Evolutionary conservation across 441 rosid species (phyloP), one percentile per base, ranked within the genome.

Genomic region (Pelargonium fulgidum): DNA sequence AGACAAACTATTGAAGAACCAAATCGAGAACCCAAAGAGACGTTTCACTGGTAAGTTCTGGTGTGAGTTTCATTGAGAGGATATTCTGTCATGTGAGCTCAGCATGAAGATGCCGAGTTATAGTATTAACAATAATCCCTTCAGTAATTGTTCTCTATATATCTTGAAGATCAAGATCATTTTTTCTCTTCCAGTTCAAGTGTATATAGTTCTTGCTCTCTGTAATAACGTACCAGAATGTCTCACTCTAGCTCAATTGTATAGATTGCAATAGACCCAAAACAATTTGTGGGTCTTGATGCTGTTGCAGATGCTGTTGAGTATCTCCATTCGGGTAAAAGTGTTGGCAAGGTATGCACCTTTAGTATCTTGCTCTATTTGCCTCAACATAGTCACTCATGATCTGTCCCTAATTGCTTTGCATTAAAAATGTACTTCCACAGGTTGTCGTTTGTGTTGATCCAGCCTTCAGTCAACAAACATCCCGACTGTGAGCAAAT

Each of bases 321-420:
- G 85, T 73, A 94, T 84, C 93, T 94, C 36, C 97, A 92, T 74
- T 90, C 97, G 2, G 99, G 98, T 73, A 90, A 80, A 90, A 95
- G 99, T 70, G 85, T 88, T 47, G 99, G 99, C 74, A 94, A 94
- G 94, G 98, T 90, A 73, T 68, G 67, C 68, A 68, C 11, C 48
- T 45, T 26, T 67, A 4, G 22, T 26, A 42, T 13, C 59, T 9
- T 33, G 7, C 17, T 42, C 11, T 6, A 29, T 33, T 14, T 47
- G 0, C 11, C 54, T 52, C 7, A 2, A 3, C 39, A 22, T 45
- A 2, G 0, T 61, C 29, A 17, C 66, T 11, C 7, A 36, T 56
- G 68, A 3, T 4, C 4, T 26, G 24, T 10, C 64, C 58, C 6
- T 2, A n/a, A 47, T 9, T 48, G 54, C 17, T 47, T 24, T 9